Conservation (phyloP, 2,329 filamentous ascomycete genomes). For the Exophiala spinifera region DNA sequence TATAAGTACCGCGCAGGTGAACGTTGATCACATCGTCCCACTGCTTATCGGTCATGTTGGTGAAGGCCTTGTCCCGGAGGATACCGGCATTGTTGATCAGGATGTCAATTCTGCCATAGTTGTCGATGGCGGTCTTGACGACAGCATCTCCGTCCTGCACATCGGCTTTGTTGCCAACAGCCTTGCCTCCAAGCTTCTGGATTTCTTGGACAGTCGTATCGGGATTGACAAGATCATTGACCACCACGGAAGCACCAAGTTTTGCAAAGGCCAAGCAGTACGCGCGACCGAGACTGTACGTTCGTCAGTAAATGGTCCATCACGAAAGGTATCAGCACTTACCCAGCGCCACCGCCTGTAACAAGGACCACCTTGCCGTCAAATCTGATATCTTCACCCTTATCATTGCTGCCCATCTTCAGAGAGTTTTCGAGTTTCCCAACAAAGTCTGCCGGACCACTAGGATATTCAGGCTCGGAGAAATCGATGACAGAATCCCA, state of each 20-base stretch:
- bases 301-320: conserved; percentile 29
- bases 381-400: conserved; percentile 74
- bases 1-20: conserved; percentile 91
- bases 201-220: conserved; percentile 91
- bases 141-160: conserved; percentile 89
- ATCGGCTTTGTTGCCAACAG: conserved; percentile 87
- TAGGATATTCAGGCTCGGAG: conserved; percentile 76
- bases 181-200: conserved; percentile 81
- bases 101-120: conserved; percentile 90
- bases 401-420: conserved; percentile 69
- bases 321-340: conserved; percentile 32
- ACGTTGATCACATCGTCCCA: conserved; percentile 93
- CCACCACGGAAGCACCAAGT: conserved; percentile 78
- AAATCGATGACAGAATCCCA: conserved; percentile 89
- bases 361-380: conserved; percentile 80
- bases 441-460: conserved; percentile 84
- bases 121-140: conserved; percentile 89
- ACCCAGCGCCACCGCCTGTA: conserved; percentile 81
- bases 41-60: conserved; percentile 91
- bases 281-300: conserved; percentile 72
- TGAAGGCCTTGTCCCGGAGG: conserved; percentile 94
- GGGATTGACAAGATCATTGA: conserved; percentile 94
- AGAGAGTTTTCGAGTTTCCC: conserved; percentile 77
- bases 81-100: conserved; percentile 98
- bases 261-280: conserved; percentile 88